Evolutionary conservation across 805 yeast species (phyloP).

Genomic region (Nematodospora valgi): DNA sequence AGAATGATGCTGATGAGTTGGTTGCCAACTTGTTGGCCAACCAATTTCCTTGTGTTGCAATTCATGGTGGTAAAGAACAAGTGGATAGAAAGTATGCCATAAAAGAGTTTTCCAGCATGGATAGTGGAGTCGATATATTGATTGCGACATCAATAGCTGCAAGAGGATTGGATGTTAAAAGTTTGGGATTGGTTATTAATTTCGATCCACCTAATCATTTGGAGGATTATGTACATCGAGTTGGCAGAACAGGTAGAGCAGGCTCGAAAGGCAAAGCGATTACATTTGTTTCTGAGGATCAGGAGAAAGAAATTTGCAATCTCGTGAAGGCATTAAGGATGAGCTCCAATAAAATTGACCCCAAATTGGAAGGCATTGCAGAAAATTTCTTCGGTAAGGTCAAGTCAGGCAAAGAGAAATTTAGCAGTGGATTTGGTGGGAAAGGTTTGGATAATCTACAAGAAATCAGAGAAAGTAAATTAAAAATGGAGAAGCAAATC

Average conservation of each 20-base stretch:
- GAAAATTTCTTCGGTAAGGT: slow-evolving; percentile 55
- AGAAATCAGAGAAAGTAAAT: slow-evolving; percentile 50
- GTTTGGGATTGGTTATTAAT: slow-evolving; percentile 74
- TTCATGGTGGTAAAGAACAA: slow-evolving; percentile 94
- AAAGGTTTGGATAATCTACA: slow-evolving; percentile 82
- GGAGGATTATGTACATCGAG: slow-evolving; percentile 95
- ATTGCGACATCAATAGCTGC: slow-evolving; percentile 95
- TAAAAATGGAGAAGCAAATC: slow-evolving; percentile 46
- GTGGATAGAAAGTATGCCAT: slow-evolving; percentile 75
- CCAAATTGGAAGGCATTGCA: slow-evolving; percentile 48
- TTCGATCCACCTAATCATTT: slow-evolving; percentile 73
- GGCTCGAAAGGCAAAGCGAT: slow-evolving; percentile 60
- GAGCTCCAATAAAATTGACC: slow-evolving; percentile 53
- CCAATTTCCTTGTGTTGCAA: slow-evolving; percentile 59
- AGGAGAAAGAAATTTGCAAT: slow-evolving; percentile 64
- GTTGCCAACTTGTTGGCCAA: slow-evolving; percentile 48
- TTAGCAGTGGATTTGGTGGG: slow-evolving; percentile 86
- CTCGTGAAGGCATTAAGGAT: slow-evolving; percentile 64
- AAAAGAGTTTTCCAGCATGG: slow-evolving; percentile 54
- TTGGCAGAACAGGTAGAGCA: slow-evolving; percentile 95
- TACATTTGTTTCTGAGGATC: slow-evolving; percentile 62
- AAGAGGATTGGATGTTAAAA: slow-evolving; percentile 91
- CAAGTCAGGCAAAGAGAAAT: slow-evolving; percentile 60
- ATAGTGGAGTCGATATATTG: slow-evolving; percentile 57
- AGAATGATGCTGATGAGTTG: slow-evolving; percentile 77